Evolutionary conservation across 192 early-diverging fungal species (phyloP), one percentile per base, ranked within the genome.

Genomic region (Pilobolus umbonatus): DNA sequence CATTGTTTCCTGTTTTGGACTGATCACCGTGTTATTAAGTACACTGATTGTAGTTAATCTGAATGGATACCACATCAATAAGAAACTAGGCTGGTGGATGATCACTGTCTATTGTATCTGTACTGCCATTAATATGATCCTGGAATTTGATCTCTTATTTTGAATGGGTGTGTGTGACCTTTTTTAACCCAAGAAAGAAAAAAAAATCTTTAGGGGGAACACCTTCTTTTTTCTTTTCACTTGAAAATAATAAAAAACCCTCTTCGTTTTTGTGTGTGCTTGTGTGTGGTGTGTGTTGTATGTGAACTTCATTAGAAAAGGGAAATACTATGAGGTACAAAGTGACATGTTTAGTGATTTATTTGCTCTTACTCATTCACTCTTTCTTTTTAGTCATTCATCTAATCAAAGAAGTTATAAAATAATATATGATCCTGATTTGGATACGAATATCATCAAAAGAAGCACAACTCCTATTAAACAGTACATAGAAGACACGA

Each of bases 1-100:
- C 14, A 60, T 88, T 54, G 72, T 89, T 19, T 86, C 87, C 24
- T 74, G 85, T 36, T 69, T 75, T n/a, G 86, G 88, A 17, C 64
- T 89, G 15, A 67, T 88, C n/a, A 47, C 85, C 45, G 76, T 81
- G 24, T 62, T 88, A 38, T 12, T 80, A 11, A 54, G 83, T 6
- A 71, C 78, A 15, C 62, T 87, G 10, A n/a, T 89, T 1, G 65
- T 75, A 19, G 76, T 88, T 0, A 82, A 83, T 5, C 52, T 70
- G 21, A 80, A 80, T 45, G 68, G 72, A 10, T 91, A 82, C 55
- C 68, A 72, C 28, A 85, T 88, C 71, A 82, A 73, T 2, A 74
- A 77, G 5, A 32, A 57, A 21, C 75, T 80, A 58, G 88, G 87
- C 4, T 70, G 72, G 39, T 76, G 72, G 57, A 69, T 80, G 11